Conservation (phyloP, 1,284 basidiomycete species). For the Irpex rosettiformis region DNA sequence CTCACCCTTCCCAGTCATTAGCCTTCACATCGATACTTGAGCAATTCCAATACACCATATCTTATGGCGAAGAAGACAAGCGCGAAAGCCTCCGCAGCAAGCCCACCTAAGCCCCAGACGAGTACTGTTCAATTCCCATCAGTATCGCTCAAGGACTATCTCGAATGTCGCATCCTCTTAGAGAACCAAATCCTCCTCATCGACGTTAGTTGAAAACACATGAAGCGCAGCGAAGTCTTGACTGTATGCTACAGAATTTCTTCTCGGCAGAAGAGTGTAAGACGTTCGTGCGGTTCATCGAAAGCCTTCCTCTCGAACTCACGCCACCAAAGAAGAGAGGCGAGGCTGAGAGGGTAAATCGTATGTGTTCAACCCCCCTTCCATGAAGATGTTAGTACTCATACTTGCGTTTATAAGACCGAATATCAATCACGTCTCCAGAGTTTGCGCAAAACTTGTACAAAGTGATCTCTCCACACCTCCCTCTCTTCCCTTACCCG, state of each 20-base stretch:
- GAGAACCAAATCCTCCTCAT: slow-evolving; percentile 67
- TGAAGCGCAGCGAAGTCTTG: neutral
- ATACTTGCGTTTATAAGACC: slow-evolving; percentile 38
- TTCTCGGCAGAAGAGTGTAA: slow-evolving; percentile 62
- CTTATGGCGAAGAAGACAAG: slow-evolving; percentile 11
- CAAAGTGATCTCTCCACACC: slow-evolving; percentile 50
- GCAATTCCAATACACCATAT: no score
- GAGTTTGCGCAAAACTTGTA: slow-evolving; percentile 60
- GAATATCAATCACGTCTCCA: slow-evolving; percentile 57
- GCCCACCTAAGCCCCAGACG: slow-evolving; percentile 1
- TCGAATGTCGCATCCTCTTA: slow-evolving; percentile 44
- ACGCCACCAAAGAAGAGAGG: slow-evolving; percentile 73
- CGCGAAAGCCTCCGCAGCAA: slow-evolving; percentile 12
- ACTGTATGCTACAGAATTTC: slow-evolving; percentile 39
- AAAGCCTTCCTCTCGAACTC: slow-evolving; percentile 59
- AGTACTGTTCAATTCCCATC: slow-evolving; percentile 25
- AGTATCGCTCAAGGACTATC: slow-evolving; percentile 38
- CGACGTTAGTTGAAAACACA: slow-evolving; percentile 40
- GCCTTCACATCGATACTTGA: no score
- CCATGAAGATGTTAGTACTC: neutral
- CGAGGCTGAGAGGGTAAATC: slow-evolving; percentile 73
- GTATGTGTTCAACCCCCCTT: slow-evolving; percentile 35
- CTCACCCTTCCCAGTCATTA: no score
- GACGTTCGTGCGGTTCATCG: slow-evolving; percentile 59
- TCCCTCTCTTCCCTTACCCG: slow-evolving; percentile 56